Conservation (phyloP, 2,329 filamentous ascomycete species). For the Plectosphaerella sp. region DNA sequence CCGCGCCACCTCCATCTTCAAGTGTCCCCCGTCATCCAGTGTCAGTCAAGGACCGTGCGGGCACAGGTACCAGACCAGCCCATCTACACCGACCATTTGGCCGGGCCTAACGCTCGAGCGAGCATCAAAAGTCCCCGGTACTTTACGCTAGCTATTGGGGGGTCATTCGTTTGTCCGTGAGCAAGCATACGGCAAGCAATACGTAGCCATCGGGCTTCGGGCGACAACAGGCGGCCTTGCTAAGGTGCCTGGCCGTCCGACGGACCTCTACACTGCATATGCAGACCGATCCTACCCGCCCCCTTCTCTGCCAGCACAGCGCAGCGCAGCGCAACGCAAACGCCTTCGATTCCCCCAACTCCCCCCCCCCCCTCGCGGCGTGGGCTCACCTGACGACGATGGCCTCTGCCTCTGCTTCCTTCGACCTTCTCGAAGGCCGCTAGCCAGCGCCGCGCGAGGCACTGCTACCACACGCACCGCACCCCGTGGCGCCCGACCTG, state of each 20-base stretch:
- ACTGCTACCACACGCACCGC: background rate
- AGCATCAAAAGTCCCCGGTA: too few species aligned
- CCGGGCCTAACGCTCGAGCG: background rate
- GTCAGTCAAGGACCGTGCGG: background rate
- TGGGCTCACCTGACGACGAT: background rate
- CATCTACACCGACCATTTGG: background rate
- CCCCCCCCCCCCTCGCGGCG: background rate
- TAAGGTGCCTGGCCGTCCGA: too few species aligned
- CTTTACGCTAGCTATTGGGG: too few species aligned
- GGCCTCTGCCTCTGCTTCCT: background rate
- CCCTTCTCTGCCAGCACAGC: background rate
- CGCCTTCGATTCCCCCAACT: too few species aligned
- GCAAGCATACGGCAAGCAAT: too few species aligned
- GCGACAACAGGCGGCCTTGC: too few species aligned
- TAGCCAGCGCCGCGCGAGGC: background rate
- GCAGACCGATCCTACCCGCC: background rate
- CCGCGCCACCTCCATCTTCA: too few species aligned
- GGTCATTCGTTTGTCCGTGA: too few species aligned
- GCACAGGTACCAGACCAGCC: background rate
- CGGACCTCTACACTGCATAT: background rate
- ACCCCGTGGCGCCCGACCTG: background rate
- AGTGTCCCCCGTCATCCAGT: too few species aligned
- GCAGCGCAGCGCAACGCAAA: too few species aligned
- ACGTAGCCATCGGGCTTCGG: too few species aligned
- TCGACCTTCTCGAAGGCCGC: slow-evolving; percentile 3